Base-by-base conservation (phyloP, 2,329 filamentous ascomycete genomes). In the Domatiomyces globalis region DNA sequence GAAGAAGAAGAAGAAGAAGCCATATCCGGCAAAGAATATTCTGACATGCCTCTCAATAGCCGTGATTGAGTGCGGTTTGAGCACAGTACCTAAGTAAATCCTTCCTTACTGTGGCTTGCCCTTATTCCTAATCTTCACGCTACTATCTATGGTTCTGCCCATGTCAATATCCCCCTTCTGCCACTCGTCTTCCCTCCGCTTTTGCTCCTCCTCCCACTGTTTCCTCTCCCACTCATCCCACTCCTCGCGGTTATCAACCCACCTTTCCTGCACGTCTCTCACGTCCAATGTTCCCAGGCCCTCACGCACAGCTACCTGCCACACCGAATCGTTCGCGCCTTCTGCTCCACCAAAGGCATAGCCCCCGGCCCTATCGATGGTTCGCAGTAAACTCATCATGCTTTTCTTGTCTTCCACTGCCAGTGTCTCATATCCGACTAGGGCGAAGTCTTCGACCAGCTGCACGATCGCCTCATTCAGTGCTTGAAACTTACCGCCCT, bases 341-440 rank as follows among this genome's bases (percentile, higher is more conserved):
- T 95, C 87, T 0, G 87, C 85, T 4, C 84, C 78, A 0, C 89
- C 89, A 70, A 98, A 95, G 0, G 88, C 85, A 69, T 96, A 96
- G 0, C 92, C 92, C 8, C 87, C 84, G 0, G 92, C 90, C 43
- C 92, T 79, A 66, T 98, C 92, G 63, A 98, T 89, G 0, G 90
- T 83, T 45, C 85, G 81, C 49, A 98, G 72, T 3, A 98, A 73
- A 60, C 85, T 83, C 80, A 94, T 94, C 88, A 98, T 95, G 64
- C 86, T 94, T 69, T 84, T 86, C 67, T 95, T 95, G 65, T 98
- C 92, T 69, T 98, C 92, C 1, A 98, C 88, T 0, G 92, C 89
- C 27, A 98, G 72, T 0, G 94, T 94, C 65, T 96, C 89, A 63
- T 95, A 98, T 0, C 81, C 80, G 1, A 98, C 88, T 3, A 98